Percentiles rank a stretch among this genome's conserved stretches.
These are phyloP conservation scores for Ballota nigra DNA, from an alignment of 257 asterid genomes.

Conservation along the genomic window DNA sequence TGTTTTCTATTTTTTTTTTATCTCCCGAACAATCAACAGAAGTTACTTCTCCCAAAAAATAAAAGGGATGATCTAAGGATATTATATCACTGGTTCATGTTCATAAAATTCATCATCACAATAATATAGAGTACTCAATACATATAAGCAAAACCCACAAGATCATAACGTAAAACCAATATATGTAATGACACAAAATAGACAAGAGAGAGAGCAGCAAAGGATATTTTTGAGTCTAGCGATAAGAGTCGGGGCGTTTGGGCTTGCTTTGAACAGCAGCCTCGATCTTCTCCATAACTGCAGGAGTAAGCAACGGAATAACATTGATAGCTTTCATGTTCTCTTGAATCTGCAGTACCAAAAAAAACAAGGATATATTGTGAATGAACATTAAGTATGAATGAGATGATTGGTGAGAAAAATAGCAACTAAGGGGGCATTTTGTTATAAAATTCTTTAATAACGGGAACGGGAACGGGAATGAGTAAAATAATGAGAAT, in stretches of 20 bases:
- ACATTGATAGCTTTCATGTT: slow-evolving; percentile 91
- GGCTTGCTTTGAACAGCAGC: slow-evolving; percentile 83
- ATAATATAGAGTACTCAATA: neutral
- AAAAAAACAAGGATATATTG: neutral
- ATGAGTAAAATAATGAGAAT: no score
- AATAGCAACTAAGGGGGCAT: no score
- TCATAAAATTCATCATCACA: neutral
- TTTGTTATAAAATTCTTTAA: no score
- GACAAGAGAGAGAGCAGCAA: neutral
- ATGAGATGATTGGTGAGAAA: neutral
- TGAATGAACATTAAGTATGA: neutral
- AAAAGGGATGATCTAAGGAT: neutral
- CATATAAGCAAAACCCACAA: neutral
- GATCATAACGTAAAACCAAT: neutral
- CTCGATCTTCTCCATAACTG: slow-evolving; percentile 78
- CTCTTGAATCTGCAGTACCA: slow-evolving; percentile 64
- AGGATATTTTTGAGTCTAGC: slow-evolving; percentile 36
- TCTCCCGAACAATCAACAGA: no score
- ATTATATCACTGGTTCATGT: neutral
- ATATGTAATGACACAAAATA: neutral
- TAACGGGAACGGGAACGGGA: no score
- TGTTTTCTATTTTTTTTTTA: no score
- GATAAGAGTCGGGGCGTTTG: slow-evolving; percentile 79
- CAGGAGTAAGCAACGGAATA: slow-evolving; percentile 80
- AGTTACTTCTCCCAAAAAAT: no score